phyloP scores from a whole-genome alignment of 805 yeast species.

The Candida takata region DNA sequence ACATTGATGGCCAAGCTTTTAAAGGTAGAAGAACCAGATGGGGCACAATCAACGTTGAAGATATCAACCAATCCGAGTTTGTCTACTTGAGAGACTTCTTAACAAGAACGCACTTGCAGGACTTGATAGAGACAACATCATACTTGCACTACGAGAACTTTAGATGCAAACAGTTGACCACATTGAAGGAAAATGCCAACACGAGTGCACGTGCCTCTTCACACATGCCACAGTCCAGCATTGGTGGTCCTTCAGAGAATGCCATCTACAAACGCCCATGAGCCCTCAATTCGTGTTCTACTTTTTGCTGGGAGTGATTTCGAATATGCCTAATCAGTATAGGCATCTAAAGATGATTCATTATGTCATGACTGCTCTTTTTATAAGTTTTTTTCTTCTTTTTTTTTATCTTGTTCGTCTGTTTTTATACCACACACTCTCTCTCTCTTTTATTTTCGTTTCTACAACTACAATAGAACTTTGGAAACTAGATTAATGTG shows the following conservation, averaged over 20 bases:
- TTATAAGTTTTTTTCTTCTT: too few species aligned
- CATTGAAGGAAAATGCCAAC: slow-evolving; percentile 82
- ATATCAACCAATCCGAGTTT: slow-evolving; percentile 93
- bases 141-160: slow-evolving; percentile 85
- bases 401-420: too few species aligned
- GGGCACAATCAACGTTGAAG: slow-evolving; percentile 92
- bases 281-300: too few species aligned
- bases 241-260: slow-evolving; percentile 8
- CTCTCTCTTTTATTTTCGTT: too few species aligned
- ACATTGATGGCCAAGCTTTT: slow-evolving; percentile 69
- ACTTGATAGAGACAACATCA: slow-evolving; percentile 88
- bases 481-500: too few species aligned
- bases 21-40: slow-evolving; percentile 91
- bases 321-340: too few species aligned
- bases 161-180: slow-evolving; percentile 89
- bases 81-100: slow-evolving; percentile 89
- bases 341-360: too few species aligned
- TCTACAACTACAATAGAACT: too few species aligned
- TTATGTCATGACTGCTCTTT: too few species aligned
- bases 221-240: slow-evolving; percentile 10
- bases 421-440: too few species aligned
- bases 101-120: slow-evolving; percentile 93
- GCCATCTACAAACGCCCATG: slow-evolving; percentile 19
- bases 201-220: slow-evolving; percentile 30
- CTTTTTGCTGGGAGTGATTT: too few species aligned